Percentiles rank a stretch among this genome's conserved stretches.
Conservation (phyloP, 179 eudicot species). For the Gypsophila paniculata region DNA sequence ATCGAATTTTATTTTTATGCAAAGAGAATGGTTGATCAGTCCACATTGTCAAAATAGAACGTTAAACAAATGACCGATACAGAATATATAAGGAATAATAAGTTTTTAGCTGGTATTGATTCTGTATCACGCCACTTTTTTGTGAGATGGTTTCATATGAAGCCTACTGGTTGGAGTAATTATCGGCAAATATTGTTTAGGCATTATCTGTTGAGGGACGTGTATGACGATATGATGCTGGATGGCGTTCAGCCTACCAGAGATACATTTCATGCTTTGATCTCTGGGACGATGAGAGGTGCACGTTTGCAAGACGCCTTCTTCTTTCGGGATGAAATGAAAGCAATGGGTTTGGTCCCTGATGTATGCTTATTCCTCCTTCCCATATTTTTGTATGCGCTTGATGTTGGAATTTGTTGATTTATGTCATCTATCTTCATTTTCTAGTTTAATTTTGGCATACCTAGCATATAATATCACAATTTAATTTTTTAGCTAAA, state of each 20-base stretch:
- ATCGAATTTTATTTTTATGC: too few relatives aligned
- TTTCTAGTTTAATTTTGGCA: neutral
- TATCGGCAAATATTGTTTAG: constrained; percentile 29
- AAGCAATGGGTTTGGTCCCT: constrained; percentile 82
- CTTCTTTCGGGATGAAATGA: constrained; percentile 84
- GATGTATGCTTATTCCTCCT: constrained; percentile 53
- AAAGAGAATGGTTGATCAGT: too few relatives aligned
- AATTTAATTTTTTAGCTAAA: neutral
- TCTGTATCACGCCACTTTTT: too few relatives aligned
- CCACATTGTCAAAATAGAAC: too few relatives aligned
- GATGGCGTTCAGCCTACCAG: constrained; percentile 87
- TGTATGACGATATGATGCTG: constrained; percentile 89
- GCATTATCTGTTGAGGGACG: constrained; percentile 76
- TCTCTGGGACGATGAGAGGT: constrained; percentile 76
- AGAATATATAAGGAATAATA: too few relatives aligned
- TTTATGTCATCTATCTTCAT: neutral
- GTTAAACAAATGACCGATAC: too few relatives aligned
- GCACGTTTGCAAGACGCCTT: constrained; percentile 74
- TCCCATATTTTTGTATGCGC: too few relatives aligned
- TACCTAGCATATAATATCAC: neutral
- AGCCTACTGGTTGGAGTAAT: neutral
- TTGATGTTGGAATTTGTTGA: neutral
- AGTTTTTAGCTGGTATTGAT: too few relatives aligned
- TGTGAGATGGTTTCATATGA: too few relatives aligned
- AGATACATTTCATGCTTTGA: constrained; percentile 73